Base-by-base conservation (phyloP, 1,284 basidiomycete species). In the Entoloma clypeatum region DNA sequence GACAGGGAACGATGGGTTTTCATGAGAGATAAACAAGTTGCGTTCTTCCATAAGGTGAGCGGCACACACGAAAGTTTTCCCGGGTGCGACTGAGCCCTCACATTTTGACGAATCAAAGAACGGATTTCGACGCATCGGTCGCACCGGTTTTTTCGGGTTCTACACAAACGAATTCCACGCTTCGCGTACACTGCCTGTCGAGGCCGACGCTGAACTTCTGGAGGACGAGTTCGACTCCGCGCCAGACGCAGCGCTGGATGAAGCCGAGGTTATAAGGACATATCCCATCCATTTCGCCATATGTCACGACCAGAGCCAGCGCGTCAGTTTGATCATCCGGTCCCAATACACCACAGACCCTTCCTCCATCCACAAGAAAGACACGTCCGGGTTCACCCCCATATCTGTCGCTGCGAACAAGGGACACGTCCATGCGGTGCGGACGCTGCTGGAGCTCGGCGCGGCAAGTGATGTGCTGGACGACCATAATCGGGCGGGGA, bases 111-210 rank as follows among this genome's bases (percentile, higher is more conserved):
- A n/a, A n/a, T 14, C 10, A 4, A 25, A 57, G 55, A 54, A 54
- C 24, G 27, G 52, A 23, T 61, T 61, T 35, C 54, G 57, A 24
- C 54, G 56, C 22, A 36, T 60, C 13, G 58, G 57, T 11, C 53
- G 52, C 19, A 62, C 58, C 3, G 10, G 23, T 7, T 57, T 57
- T 46, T 49, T 61, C 18, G 56, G 49, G 1, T 59, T 53, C 36
- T 58, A 56, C 3, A 41, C 52, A 2, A 38, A 56, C 25, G 43
- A 45, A 6, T 17, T 36, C 5, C 58, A 59, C 34, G 54, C 58
- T 10, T 61, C 57, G 9, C 56, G 48, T 27, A 22, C 31, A 3
- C 33, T 60, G 13, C 27, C 52, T 7, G 14, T 39, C 2, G 46
- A 38, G 4, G 44, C 41, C 24, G 59, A 61, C 24, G 47, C 47